These are phyloP conservation scores for Solanum pimpinellifolium DNA, from an alignment of 257 asterid genomes.

Conservation along the genomic window DNA sequence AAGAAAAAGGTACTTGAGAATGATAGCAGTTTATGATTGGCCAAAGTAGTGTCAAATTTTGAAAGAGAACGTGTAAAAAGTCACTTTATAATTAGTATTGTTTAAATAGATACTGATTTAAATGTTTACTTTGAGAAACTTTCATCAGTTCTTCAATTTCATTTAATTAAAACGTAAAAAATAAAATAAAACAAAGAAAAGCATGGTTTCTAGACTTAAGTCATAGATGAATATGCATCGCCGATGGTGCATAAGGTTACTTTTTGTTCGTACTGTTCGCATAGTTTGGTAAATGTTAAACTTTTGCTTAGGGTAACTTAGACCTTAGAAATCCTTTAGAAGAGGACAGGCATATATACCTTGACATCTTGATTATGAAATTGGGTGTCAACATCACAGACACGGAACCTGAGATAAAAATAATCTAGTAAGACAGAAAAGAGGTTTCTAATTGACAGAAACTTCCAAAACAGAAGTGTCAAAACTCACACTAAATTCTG, in stretches of 20 bases:
- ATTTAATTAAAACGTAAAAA: not conserved
- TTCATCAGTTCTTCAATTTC: not conserved
- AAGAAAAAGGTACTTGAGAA: not conserved
- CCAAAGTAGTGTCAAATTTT: not conserved
- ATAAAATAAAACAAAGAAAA: not conserved
- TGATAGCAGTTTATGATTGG: not conserved
- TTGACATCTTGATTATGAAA: slow-evolving; percentile 62
- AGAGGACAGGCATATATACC: slow-evolving; percentile 25
- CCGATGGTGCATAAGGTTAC: not conserved
- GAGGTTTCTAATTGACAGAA: slow-evolving; percentile 2
- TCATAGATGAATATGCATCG: not conserved
- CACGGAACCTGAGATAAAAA: slow-evolving; percentile 56
- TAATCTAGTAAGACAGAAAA: not conserved
- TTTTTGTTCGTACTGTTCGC: not conserved
- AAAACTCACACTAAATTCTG: slow-evolving; percentile 91
- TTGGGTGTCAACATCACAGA: slow-evolving; percentile 81
- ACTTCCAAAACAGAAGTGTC: slow-evolving; percentile 1
- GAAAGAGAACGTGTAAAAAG: not conserved
- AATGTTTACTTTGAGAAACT: not conserved
- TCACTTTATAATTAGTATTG: not conserved
- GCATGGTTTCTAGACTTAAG: not conserved
- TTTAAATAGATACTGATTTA: not conserved
- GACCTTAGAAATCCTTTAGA: not conserved
- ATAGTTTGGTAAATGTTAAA: not conserved
- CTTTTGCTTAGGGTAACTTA: not conserved